phyloP scores from a whole-genome alignment of 106 monocot genomes.

The Dendrobium officinale region DNA sequence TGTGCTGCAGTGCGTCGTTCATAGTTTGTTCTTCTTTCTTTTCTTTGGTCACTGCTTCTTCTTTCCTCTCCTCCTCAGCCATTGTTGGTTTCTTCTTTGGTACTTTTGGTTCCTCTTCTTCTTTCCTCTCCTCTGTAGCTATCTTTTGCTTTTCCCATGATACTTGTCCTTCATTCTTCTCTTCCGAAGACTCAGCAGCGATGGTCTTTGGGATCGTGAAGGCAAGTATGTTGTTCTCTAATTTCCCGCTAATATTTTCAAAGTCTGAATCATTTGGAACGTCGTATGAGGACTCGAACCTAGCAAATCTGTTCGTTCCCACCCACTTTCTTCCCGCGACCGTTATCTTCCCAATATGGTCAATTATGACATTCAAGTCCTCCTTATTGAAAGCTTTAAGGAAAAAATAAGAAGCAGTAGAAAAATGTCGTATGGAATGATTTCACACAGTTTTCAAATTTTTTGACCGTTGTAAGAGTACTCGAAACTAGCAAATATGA shows the following conservation, averaged over 20 bases:
- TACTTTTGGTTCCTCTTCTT: not conserved
- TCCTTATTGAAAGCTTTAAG: constrained; percentile 13
- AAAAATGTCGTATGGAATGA: no score
- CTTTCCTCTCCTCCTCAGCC: not conserved
- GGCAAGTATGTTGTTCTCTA: constrained; percentile 14
- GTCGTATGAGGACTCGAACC: not conserved
- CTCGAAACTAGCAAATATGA: no score
- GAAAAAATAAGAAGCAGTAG: not conserved
- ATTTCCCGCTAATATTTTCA: constrained; percentile 13
- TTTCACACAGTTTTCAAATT: no score
- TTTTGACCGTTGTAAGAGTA: no score
- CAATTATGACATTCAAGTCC: constrained; percentile 11
- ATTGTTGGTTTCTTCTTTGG: not conserved
- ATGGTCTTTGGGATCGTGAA: constrained; percentile 12
- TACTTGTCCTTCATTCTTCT: not conserved
- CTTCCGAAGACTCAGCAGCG: not conserved
- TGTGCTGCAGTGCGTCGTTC: not conserved
- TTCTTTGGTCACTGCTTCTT: not conserved
- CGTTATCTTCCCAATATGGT: constrained; percentile 9
- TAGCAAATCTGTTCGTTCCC: not conserved
- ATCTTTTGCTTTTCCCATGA: not conserved
- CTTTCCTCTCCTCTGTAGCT: not conserved
- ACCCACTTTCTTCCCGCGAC: constrained; percentile 10
- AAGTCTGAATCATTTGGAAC: constrained; percentile 9
- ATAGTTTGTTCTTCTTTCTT: not conserved